A percentile compares a stretch with the other conserved stretches of the same genome.
Conservation (phyloP, 768 basidiomycete species). For the Zangia roseola region DNA sequence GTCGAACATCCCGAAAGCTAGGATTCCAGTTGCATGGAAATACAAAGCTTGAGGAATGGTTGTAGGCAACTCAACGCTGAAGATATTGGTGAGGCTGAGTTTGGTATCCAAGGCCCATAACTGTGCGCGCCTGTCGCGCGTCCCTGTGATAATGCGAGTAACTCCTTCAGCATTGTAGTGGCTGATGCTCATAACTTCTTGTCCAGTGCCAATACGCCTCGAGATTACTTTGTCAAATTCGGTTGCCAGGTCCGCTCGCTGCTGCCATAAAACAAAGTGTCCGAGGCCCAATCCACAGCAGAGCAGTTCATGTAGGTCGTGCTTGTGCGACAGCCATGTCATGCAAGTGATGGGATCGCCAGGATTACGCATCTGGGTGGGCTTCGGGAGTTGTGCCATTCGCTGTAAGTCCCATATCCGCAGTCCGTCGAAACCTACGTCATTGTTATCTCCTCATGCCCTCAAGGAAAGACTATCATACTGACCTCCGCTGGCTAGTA, state of each 20-base stretch:
- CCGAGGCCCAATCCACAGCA: constrained; percentile 8
- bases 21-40: background rate
- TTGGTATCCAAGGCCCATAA: background rate
- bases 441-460: too few relatives aligned
- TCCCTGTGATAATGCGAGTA: background rate
- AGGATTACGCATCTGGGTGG: background rate
- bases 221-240: constrained; percentile 2
- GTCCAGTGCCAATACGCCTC: background rate
- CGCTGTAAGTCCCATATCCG: constrained; percentile 7
- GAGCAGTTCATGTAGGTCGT: background rate
- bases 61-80: background rate
- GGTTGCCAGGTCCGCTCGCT: background rate
- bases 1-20: constrained; percentile 2
- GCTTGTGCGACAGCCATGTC: constrained; percentile 2
- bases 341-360: constrained; percentile 5
- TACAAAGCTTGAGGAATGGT: background rate
- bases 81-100: background rate
- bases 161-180: background rate
- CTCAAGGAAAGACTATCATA: too few relatives aligned
- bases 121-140: background rate
- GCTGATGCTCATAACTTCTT: constrained; percentile 9
- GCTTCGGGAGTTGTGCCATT: background rate
- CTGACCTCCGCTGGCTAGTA: constrained; percentile 6
- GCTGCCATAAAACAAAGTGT: constrained; percentile 4
- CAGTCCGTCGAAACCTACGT: constrained; percentile 1